Conservation (phyloP, 352 stramenopile species). For the Phytophthora chlamydospora region DNA sequence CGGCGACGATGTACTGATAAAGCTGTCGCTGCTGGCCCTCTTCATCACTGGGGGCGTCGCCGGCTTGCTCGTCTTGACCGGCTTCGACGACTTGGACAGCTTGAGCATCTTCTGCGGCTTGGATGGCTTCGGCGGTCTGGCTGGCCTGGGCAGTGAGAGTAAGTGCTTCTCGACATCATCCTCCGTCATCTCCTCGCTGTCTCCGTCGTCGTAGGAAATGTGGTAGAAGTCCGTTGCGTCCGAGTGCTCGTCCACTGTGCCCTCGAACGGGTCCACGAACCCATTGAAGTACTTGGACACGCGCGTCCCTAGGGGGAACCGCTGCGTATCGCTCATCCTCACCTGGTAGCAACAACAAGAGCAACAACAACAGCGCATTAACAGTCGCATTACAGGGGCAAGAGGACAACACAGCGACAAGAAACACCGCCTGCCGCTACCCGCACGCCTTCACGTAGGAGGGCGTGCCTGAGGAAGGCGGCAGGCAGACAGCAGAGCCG, state of each 20-base stretch:
- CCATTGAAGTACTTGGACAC: conserved; percentile 75
- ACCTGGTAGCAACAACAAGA: conserved; percentile 39
- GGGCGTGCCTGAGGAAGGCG: background rate
- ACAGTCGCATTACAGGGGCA: conserved; percentile 5
- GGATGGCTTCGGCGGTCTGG: conserved; percentile 13
- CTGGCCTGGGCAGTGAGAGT: conserved; percentile 23
- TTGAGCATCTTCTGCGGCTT: conserved; percentile 28
- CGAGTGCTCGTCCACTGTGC: conserved; percentile 63
- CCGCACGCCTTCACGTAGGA: conserved; percentile 4
- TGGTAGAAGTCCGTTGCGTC: conserved; percentile 68
- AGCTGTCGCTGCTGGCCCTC: conserved; percentile 25
- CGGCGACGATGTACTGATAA: conserved; percentile 10
- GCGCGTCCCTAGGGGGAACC: conserved; percentile 66
- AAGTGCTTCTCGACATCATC: conserved; percentile 62
- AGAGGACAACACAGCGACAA: conserved; percentile 1
- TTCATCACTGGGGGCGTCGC: conserved; percentile 13
- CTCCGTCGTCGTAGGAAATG: conserved; percentile 78
- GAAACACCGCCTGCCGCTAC: background rate
- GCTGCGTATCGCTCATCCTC: conserved; percentile 52
- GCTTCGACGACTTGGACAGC: conserved; percentile 8
- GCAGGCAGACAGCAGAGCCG: conserved; percentile 12
- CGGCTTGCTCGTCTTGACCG: conserved; percentile 13
- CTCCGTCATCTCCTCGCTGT: conserved; percentile 86
- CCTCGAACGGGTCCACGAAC: conserved; percentile 61
- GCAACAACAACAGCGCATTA: conserved; percentile 26